Base-by-base conservation (phyloP, 805 yeast genomes). In the Sugiyamaella marilandica region DNA sequence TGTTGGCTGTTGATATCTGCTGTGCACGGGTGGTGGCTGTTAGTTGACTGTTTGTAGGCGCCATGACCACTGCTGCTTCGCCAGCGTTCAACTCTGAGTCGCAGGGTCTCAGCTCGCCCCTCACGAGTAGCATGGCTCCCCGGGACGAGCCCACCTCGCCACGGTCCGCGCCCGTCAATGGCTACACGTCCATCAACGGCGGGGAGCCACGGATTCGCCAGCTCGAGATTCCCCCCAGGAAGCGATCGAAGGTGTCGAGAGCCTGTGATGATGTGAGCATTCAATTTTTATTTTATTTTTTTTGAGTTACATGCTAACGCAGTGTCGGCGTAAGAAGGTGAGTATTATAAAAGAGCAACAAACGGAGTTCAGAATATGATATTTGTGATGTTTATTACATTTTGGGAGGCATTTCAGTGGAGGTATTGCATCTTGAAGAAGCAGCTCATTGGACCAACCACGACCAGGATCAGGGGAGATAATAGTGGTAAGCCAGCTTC, bases 211-310 rank as follows among this genome's bases (percentile, higher is more conserved):
- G 43, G 21, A 39, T 39, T 5, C 43, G 43, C 13, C 43, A 39
- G 21, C 43, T 39, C 13, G 43, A 39, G 19, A 16, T 59, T 10
- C 59, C 63, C 10, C 70, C 69, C 11, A 69, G 82, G 29, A 79
- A 78, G 60, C 62, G 83, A 32, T 72, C 81, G 33, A 79, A 79
- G 60, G 81, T 80, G 1, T 78, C 82, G 8, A 62, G 83, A 21
- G 84, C 84, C 24, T 79, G 84, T 61, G 84, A 79, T 60, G 74
- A 77, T 59, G 67, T 64, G 39, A 48, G 67, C n/a, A n/a, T n/a
- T n/a, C n/a, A n/a, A n/a, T 56, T n/a, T 44, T 34, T 44, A 13
- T 34, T 29, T 47, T 14, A 14, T 26, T 51, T 26, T 39, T 13
- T 16, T 16, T 29, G 14, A 29, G 41, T 13, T 4, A 3, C 34